Percentiles rank a stretch among this genome's conserved stretches.
Evolutionary conservation across 331 rosid genomes (phyloP).

Genomic region (Stylosanthes scabra): DNA sequence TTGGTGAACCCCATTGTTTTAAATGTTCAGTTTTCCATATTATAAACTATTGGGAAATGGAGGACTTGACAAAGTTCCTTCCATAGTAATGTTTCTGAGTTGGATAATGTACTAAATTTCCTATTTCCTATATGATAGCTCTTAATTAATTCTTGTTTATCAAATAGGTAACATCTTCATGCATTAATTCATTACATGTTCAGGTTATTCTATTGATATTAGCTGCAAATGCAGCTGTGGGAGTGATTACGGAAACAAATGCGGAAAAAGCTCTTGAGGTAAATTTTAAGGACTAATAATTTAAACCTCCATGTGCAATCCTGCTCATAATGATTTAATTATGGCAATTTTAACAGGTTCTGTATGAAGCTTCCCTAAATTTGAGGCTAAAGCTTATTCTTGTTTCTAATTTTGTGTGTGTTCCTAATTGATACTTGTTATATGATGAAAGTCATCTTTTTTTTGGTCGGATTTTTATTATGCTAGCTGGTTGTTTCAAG

Average conservation of each 20-base stretch:
- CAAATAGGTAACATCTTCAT: conserved; percentile 13
- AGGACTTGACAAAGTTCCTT: conserved; percentile 13
- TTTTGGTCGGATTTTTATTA: conserved; percentile 18
- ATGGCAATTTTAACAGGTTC: conserved; percentile 30
- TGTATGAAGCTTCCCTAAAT: conserved; percentile 12
- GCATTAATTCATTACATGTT: conserved; percentile 29
- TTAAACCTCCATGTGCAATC: conserved; percentile 27
- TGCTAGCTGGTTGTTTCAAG: conserved; percentile 28
- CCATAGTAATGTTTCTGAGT: conserved; percentile 19
- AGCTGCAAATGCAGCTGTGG: conserved; percentile 98
- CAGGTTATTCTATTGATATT: conserved; percentile 96
- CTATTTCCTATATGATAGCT: neutral
- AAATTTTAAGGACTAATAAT: conserved; percentile 38
- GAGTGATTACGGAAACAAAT: conserved; percentile 97
- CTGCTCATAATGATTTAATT: conserved; percentile 12
- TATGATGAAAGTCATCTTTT: conserved; percentile 23
- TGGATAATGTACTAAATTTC: neutral
- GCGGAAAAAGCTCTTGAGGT: conserved; percentile 99
- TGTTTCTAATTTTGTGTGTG: conserved; percentile 14
- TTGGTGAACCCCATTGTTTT: conserved; percentile 7
- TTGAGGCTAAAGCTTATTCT: conserved; percentile 20
- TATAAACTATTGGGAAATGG: conserved; percentile 13
- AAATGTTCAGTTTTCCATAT: neutral
- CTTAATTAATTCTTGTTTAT: conserved; percentile 17
- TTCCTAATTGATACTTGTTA: conserved; percentile 29